Percentiles rank a stretch among this genome's conserved stretches.
Evolutionary conservation across 2,329 filamentous ascomycete genomes (phyloP).

Genomic region (Pseudocercospora fijiensis): DNA sequence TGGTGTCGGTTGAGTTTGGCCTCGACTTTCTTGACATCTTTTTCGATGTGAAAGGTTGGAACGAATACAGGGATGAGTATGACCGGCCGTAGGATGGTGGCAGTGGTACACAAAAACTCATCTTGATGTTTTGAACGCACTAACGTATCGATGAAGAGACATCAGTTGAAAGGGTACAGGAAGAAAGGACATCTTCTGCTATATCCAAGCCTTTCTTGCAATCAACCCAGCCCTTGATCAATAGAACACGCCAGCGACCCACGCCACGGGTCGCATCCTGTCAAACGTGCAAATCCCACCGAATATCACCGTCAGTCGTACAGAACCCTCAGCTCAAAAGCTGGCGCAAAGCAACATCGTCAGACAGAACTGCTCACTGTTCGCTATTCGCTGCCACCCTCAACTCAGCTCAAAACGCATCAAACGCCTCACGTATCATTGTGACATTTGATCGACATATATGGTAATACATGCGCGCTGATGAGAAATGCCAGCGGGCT

Average conservation of each 20-base stretch:
- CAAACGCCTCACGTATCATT: conserved; percentile 6
- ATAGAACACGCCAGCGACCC: not conserved
- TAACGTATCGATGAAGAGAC: not conserved
- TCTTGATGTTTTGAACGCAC: not conserved
- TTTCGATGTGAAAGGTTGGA: not conserved
- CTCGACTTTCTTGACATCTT: not conserved
- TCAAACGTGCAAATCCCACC: not conserved
- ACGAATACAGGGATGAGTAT: not conserved
- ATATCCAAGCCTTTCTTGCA: not conserved
- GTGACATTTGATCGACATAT: not conserved
- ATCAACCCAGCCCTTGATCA: not conserved
- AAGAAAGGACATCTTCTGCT: not conserved
- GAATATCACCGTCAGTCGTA: conserved; percentile 4
- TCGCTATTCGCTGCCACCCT: not conserved
- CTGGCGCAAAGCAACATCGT: not conserved
- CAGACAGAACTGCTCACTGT: not conserved
- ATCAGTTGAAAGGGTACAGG: not conserved
- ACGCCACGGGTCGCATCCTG: not conserved
- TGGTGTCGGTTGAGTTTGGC: not conserved
- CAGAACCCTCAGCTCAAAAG: not conserved
- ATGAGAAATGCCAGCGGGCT: not conserved
- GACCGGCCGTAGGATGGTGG: conserved; percentile 1
- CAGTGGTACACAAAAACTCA: not conserved
- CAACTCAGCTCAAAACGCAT: not conserved
- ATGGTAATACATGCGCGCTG: not conserved